phyloP scores from a whole-genome alignment of 2,329 filamentous ascomycete genomes.

The Fusarium sp. region DNA sequence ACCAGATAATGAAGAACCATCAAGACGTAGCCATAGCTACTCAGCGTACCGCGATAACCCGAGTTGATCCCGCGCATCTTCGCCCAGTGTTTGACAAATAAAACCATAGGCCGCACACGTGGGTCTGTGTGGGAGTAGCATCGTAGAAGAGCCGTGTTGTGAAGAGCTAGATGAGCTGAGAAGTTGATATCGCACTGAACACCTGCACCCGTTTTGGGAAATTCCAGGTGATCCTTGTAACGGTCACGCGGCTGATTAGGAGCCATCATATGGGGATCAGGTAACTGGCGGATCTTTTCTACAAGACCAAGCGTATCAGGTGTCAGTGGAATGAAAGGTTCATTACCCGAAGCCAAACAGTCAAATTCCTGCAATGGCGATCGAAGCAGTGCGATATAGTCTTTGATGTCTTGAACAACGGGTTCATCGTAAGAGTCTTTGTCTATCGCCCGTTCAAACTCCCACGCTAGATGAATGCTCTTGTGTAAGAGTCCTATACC shows the following conservation, averaged over 20 bases:
- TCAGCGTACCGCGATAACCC: conserved; percentile 84
- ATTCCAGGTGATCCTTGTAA: conserved; percentile 73
- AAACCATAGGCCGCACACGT: conserved; percentile 78
- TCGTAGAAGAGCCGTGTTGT: conserved; percentile 83
- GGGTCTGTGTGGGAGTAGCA: conserved; percentile 84
- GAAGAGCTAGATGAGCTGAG: conserved; percentile 80
- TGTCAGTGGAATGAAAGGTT: conserved; percentile 51
- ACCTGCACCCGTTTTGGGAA: conserved; percentile 78
- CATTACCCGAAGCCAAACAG: conserved; percentile 9
- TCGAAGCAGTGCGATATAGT: conserved; percentile 63
- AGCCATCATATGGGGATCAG: conserved; percentile 60
- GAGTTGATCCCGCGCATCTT: conserved; percentile 87
- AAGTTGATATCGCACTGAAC: conserved; percentile 95
- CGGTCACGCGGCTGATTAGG: conserved; percentile 63
- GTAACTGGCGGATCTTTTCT: conserved; percentile 55
- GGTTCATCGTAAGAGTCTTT: conserved; percentile 56
- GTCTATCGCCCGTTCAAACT: conserved; percentile 64
- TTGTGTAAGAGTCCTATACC: conserved; percentile 61
- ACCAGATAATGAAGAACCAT: conserved; percentile 93
- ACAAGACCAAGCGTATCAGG: conserved; percentile 49
- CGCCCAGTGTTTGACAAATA: conserved; percentile 93
- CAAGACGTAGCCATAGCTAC: conserved; percentile 89
- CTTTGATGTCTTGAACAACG: conserved; percentile 50
- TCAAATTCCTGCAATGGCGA: conserved; percentile 44
- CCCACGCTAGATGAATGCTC: conserved; percentile 62